Conservation (phyloP, 1,284 basidiomycete species). For the Stereum hirsutum region DNA sequence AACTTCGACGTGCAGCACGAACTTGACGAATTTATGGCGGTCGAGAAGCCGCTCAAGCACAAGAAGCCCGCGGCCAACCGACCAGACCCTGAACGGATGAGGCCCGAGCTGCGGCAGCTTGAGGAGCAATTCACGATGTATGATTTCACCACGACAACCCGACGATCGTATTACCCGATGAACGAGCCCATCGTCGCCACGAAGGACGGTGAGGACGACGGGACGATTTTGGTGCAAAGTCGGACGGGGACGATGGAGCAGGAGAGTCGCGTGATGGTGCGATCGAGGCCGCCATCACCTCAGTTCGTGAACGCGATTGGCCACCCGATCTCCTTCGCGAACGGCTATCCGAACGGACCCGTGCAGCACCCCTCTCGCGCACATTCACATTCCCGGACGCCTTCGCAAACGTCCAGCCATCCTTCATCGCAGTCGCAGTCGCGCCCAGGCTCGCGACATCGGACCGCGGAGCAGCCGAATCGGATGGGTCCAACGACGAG, state of each 20-base stretch:
- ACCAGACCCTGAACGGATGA: conserved; percentile 79
- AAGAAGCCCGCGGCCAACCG: conserved; percentile 82
- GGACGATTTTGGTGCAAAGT: conserved; percentile 23
- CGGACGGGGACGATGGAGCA: conserved; percentile 34
- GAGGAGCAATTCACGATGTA: conserved; percentile 90
- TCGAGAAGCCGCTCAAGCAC: conserved; percentile 94
- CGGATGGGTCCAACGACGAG: no score
- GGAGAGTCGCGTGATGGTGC: conserved; percentile 35
- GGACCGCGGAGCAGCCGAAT: no score
- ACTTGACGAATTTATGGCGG: conserved; percentile 91
- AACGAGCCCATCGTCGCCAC: conserved; percentile 55
- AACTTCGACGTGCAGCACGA: conserved; percentile 98
- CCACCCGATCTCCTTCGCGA: no score
- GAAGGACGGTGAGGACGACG: conserved; percentile 31
- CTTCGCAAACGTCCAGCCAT: not conserved
- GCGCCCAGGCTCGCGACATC: no score
- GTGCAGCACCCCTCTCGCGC: no score
- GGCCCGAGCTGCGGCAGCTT: conserved; percentile 84
- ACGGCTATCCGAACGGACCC: no score
- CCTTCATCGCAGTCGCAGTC: no score
- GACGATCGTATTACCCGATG: conserved; percentile 73
- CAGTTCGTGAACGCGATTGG: no score
- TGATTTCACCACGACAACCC: conserved; percentile 56
- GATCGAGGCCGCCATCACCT: conserved; percentile 58
- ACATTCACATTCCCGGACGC: not conserved